Evolutionary conservation across 2,329 filamentous ascomycete species (phyloP), one percentile per base, ranked within the genome.

Genomic region (Aspergillus felis): DNA sequence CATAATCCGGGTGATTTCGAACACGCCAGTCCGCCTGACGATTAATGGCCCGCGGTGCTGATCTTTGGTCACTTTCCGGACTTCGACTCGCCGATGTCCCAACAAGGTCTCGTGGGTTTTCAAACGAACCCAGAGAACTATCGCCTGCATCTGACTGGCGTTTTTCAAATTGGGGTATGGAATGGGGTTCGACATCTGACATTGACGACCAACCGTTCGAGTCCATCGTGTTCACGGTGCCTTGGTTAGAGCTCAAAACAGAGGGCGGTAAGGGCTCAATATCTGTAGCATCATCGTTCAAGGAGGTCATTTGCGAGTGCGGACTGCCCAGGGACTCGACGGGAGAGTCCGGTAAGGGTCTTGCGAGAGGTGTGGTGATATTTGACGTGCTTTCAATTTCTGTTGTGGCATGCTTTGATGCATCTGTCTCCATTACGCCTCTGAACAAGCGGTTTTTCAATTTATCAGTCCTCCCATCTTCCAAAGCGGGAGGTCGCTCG

Each of bases 291-390:
- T 71, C 71, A 22, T 74, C 71, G 20, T 71, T 70, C 22, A 74
- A 53, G 17, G 70, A 70, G 29, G 66, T 64, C 46, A 67, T 68
- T 20, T 68, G 67, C 17, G 68, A 70, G 32, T 64, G 64, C 41
- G 64, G 63, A 53, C 68, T 69, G 29, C 63, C 66, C 53, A 64
- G 66, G 20, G 64, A 71, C 7, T 66, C 66, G 53, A 71, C 62
- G 17, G 76, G 69, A n/a, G 74, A 72, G 59, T 77, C 75, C 24
- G 73, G 72, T n/a, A 78, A 61, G 38, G 82, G 81, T 55, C 77
- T 74, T 5, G 79, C 82, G 54, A 84, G 75, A 28, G 82, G 82
- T 20, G 82, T 85, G 17, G 82, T 77, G 67, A 84, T 76, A 61
- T 83, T 83, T 1, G 82, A 84, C 17, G 78, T 78, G 65, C 77